These are phyloP conservation scores for Strobilomyces dryophilus DNA, from an alignment of 768 basidiomycete genomes.

Conservation along the genomic window DNA sequence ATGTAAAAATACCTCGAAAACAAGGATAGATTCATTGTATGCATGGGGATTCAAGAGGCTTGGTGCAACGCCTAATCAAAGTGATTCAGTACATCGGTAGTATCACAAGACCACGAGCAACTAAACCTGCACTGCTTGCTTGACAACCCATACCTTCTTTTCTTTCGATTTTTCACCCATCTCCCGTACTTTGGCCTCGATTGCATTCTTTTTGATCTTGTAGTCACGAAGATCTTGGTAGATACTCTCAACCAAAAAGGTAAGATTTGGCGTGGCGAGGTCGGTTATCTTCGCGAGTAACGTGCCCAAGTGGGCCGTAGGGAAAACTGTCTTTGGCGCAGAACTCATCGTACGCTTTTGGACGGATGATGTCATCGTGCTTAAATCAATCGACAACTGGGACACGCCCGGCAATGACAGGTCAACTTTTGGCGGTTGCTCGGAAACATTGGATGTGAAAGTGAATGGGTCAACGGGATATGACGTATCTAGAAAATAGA, in stretches of 20 bases:
- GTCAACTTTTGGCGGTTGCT: conserved; percentile 30
- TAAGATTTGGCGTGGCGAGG: conserved; percentile 58
- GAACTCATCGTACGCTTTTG: conserved; percentile 25
- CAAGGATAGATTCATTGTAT: not conserved
- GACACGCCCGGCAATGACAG: conserved; percentile 39
- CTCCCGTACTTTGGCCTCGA: conserved; percentile 78
- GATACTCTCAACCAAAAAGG: conserved; percentile 67
- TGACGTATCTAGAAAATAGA: conserved; percentile 52
- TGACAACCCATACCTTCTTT: conserved; percentile 72
- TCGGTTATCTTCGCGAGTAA: conserved; percentile 61
- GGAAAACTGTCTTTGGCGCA: conserved; percentile 59
- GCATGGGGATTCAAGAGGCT: conserved; percentile 1
- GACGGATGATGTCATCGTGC: conserved; percentile 15
- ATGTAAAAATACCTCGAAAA: conserved; percentile 8
- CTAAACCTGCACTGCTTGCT: conserved; percentile 22
- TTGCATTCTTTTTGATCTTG: conserved; percentile 78
- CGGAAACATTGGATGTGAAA: conserved; percentile 51
- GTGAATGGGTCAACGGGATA: conserved; percentile 76
- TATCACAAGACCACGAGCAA: not conserved
- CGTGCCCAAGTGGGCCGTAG: conserved; percentile 56
- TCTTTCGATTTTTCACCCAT: conserved; percentile 71
- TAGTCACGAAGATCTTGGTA: conserved; percentile 64
- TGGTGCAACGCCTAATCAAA: conserved; percentile 9
- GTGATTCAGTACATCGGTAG: not conserved
- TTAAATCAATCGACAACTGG: conserved; percentile 9